phyloP scores from a whole-genome alignment of 2,329 filamentous ascomycete species.

The Aspergillus costaricaensis region DNA sequence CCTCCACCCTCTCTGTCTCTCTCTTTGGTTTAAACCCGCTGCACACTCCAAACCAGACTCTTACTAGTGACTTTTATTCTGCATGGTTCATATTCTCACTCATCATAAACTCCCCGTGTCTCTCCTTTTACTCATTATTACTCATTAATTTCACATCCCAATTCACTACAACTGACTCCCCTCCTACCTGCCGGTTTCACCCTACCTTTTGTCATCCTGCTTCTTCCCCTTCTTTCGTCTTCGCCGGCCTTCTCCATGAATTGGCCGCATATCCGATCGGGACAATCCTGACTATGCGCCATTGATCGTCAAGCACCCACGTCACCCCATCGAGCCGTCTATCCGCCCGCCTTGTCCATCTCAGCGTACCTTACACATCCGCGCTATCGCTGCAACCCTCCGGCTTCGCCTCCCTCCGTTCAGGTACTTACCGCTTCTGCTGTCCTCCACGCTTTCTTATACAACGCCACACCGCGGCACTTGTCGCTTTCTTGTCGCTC shows the following conservation, averaged over 20 bases:
- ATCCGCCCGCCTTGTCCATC: not conserved
- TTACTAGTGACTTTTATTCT: not conserved
- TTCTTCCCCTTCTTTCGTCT: slow-evolving; percentile 16
- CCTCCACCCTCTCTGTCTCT: not conserved
- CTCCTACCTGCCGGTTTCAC: not conserved
- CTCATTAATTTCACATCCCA: slow-evolving; percentile 1
- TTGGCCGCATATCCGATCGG: slow-evolving; percentile 14
- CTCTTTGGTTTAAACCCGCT: not conserved
- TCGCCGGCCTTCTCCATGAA: slow-evolving; percentile 22
- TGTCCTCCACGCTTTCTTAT: slow-evolving; percentile 13
- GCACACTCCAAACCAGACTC: no score
- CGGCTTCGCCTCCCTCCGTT: slow-evolving; percentile 12
- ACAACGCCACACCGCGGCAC: slow-evolving; percentile 7
- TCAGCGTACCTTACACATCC: slow-evolving; percentile 6
- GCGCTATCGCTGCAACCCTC: slow-evolving; percentile 13
- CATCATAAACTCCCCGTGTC: not conserved
- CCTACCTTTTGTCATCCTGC: slow-evolving; percentile 1
- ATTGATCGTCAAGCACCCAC: slow-evolving; percentile 25
- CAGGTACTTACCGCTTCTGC: slow-evolving; percentile 13
- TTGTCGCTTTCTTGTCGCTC: not conserved
- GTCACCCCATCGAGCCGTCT: slow-evolving; percentile 15
- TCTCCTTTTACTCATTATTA: slow-evolving; percentile 2
- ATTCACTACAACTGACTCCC: not conserved
- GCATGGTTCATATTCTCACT: slow-evolving; percentile 2
- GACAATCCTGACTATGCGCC: slow-evolving; percentile 18